Evolutionary conservation across 73 alveolate genomes (phyloP).

Genomic region (Symbiodinium pilosum): DNA sequence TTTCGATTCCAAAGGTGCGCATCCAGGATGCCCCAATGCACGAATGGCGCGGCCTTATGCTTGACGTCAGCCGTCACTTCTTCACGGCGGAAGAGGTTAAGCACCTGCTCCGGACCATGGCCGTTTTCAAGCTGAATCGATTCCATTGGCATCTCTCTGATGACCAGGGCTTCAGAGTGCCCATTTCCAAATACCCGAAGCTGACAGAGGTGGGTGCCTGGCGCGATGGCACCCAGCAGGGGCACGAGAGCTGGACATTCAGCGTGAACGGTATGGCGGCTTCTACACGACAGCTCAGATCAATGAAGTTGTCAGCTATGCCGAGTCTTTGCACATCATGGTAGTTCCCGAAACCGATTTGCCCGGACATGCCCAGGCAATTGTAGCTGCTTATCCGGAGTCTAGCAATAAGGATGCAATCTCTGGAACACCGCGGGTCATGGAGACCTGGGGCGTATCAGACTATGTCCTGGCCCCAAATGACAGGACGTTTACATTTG

Average conservation of each 20-base stretch:
- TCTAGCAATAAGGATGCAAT: background rate
- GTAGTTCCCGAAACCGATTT: conserved; percentile 91
- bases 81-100: conserved; percentile 76
- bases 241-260: background rate
- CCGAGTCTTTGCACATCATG: conserved; percentile 54
- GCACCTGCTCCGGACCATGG: conserved; percentile 48
- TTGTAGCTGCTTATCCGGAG: background rate
- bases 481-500: background rate
- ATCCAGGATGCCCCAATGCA: conserved; percentile 47
- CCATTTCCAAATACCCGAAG: conserved; percentile 71
- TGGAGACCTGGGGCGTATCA: background rate
- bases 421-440: background rate
- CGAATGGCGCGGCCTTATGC: conserved; percentile 95
- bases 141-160: conserved; percentile 95
- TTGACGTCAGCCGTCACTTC: conserved; percentile 92
- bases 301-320: conserved; percentile 56
- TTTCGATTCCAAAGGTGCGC: background rate
- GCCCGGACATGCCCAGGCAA: conserved; percentile 94
- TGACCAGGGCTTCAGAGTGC: conserved; percentile 95
- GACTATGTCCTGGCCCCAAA: background rate
- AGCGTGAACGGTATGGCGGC: conserved; percentile 70
- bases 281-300: conserved; percentile 76
- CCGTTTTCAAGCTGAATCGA: conserved; percentile 87
- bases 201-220: conserved; percentile 67
- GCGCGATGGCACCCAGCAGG: background rate